Evolutionary conservation across 257 asterid species (phyloP).

Genomic region (Voacanga thouarsii): DNA sequence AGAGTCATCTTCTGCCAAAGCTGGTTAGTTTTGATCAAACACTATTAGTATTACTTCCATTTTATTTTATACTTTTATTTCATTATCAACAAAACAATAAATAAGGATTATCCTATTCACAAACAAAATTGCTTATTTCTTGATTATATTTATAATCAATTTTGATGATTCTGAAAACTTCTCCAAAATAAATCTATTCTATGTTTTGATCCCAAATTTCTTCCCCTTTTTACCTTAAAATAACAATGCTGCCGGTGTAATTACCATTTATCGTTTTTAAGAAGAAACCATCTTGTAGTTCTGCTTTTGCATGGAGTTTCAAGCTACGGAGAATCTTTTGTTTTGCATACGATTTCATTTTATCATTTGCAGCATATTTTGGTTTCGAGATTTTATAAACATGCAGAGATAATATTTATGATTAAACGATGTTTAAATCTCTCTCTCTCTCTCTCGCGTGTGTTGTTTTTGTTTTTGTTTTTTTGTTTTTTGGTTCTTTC

Average conservation of each 20-base stretch:
- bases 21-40: slow-evolving; percentile 35
- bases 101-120: not conserved
- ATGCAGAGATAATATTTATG: too few species aligned
- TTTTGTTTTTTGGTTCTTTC: not conserved
- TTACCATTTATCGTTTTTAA: not conserved
- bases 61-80: not conserved
- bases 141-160: not conserved
- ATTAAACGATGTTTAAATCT: too few species aligned
- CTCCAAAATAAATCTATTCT: not conserved
- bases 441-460: too few species aligned
- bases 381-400: not conserved
- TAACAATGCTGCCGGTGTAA: too few species aligned
- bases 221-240: not conserved
- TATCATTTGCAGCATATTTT: not conserved
- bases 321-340: slow-evolving; percentile 11
- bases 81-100: not conserved
- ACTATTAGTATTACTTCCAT: not conserved
- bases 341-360: not conserved
- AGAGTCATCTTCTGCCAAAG: slow-evolving; percentile 48
- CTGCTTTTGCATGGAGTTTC: slow-evolving; percentile 25
- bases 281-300: not conserved
- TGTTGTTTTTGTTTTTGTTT: too few species aligned
- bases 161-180: not conserved
- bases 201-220: not conserved
- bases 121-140: not conserved